Base-by-base conservation (phyloP, 2,329 filamentous ascomycete genomes). In the Epichloe aotearoae region DNA sequence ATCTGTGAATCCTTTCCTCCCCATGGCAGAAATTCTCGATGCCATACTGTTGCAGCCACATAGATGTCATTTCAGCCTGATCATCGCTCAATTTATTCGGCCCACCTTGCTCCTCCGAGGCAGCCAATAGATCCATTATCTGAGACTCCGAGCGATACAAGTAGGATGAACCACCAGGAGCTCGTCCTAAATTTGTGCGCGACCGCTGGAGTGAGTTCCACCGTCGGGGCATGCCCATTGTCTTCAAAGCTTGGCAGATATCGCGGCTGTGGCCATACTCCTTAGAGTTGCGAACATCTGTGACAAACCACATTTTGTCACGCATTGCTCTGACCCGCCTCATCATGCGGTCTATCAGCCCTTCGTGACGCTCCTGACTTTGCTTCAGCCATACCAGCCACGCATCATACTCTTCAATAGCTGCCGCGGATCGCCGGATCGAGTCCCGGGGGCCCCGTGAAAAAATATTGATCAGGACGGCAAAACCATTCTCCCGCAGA, bases 301-400 rank as follows among this genome's bases (percentile, higher is more conserved):
- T 91, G 53, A 93, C 86, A 64, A 95, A 98, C 93, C 93, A 98
- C 87, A 97, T 95, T 73, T 97, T 97, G 64, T 95, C 87, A 41
- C 93, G 81, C 39, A 96, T 74, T 20, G 84, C 82, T 52, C 83
- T 80, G 38, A 93, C 74, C 5, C 80, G 80, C 52, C 75, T 74
- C 75, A 88, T 85, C 79, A 88, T 86, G 5, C 80, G 75, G 40
- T 88, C 84, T 37, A 90, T 83, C 12, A 81, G 76, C 3, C 75
- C 77, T 59, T 91, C 87, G 46, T 89, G 82, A 3, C 85, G 79
- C 59, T 88, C 85, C 59, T 91, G 83, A 23, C 84, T 88, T 58
- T 88, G 86, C 61, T 88, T 88, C 19, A 94, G 74, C 79, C 85
- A 89, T 12, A 90, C 80, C 34, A 91, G 79, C 85, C 85, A 88